phyloP scores from a whole-genome alignment of 192 early-diverging fungal genomes.

The Phycomyces blakesleeanus region DNA sequence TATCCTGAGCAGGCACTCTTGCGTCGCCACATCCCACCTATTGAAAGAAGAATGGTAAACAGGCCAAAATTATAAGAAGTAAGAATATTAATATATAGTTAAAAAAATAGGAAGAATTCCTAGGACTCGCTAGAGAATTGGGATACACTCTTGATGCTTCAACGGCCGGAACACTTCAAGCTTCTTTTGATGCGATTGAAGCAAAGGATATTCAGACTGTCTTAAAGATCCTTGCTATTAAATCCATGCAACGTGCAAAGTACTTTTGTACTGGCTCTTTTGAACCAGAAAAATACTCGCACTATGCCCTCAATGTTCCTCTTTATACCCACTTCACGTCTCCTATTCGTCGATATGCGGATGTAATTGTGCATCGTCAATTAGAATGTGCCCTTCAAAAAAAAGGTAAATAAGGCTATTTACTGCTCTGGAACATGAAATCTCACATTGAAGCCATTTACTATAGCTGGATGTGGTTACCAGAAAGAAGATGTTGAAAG shows the following conservation, averaged over 20 bases:
- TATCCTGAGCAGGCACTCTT: constrained; percentile 94
- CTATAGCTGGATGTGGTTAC: constrained; percentile 12
- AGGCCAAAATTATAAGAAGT: no score
- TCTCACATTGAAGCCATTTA: not conserved
- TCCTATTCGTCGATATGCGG: constrained; percentile 96
- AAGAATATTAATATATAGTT: no score
- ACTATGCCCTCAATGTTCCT: constrained; percentile 89
- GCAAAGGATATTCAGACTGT: constrained; percentile 53
- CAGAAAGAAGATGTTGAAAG: constrained; percentile 32
- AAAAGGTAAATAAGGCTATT: constrained; percentile 33
- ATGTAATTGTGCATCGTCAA: constrained; percentile 93
- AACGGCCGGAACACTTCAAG: constrained; percentile 53
- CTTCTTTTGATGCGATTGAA: constrained; percentile 58
- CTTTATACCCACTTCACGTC: constrained; percentile 99
- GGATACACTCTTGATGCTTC: constrained; percentile 76
- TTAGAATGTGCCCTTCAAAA: constrained; percentile 61
- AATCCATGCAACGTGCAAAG: constrained; percentile 98
- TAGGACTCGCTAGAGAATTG: constrained; percentile 35
- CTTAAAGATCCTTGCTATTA: constrained; percentile 77
- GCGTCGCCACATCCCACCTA: constrained; percentile 75
- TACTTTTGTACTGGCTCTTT: constrained; percentile 95
- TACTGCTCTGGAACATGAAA: not conserved
- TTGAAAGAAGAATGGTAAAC: constrained; percentile 46
- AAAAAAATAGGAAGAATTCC: constrained; percentile 60
- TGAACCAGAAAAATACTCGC: constrained; percentile 65